Conservation (phyloP, 164 flowering plant species). For the Tetracentron sinense region DNA sequence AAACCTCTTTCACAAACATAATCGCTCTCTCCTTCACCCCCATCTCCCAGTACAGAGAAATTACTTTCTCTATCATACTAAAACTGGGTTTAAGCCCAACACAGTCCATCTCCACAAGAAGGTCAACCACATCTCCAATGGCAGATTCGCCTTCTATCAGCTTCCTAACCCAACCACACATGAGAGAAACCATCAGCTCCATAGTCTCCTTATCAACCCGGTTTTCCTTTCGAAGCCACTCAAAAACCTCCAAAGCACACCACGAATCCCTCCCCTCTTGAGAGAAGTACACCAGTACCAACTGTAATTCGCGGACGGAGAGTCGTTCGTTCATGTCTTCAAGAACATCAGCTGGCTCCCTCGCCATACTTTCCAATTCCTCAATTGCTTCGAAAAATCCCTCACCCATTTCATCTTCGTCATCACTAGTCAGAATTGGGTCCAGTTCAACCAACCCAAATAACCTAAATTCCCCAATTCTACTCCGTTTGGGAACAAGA, state of each 20-base stretch:
- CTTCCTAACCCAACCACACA: slow-evolving; percentile 90
- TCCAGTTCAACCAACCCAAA: slow-evolving; percentile 56
- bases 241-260: slow-evolving; percentile 94
- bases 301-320: slow-evolving; percentile 68
- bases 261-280: slow-evolving; percentile 96
- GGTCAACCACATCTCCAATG: slow-evolving; percentile 70
- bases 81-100: slow-evolving; percentile 78
- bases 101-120: slow-evolving; percentile 90
- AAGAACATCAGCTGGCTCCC: slow-evolving; percentile 84
- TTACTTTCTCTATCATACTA: slow-evolving; percentile 89
- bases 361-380: slow-evolving; percentile 79
- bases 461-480: slow-evolving; percentile 31
- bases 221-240: slow-evolving; percentile 85
- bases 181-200: slow-evolving; percentile 93
- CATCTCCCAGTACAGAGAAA: slow-evolving; percentile 76
- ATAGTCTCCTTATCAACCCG: slow-evolving; percentile 86
- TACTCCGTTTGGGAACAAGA: slow-evolving; percentile 16
- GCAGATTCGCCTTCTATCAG: slow-evolving; percentile 54
- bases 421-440: slow-evolving; percentile 48
- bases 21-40: slow-evolving; percentile 59
- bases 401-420: slow-evolving; percentile 67
- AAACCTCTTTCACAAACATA: no score
- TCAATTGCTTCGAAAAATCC: slow-evolving; percentile 88
- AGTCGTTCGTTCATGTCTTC: slow-evolving; percentile 72
- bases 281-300: slow-evolving; percentile 82